A percentile compares a stretch with the other conserved stretches of the same genome.
Evolutionary conservation across 352 stramenopile genomes (phyloP).

Genomic region (Aphanomyces euteiches): DNA sequence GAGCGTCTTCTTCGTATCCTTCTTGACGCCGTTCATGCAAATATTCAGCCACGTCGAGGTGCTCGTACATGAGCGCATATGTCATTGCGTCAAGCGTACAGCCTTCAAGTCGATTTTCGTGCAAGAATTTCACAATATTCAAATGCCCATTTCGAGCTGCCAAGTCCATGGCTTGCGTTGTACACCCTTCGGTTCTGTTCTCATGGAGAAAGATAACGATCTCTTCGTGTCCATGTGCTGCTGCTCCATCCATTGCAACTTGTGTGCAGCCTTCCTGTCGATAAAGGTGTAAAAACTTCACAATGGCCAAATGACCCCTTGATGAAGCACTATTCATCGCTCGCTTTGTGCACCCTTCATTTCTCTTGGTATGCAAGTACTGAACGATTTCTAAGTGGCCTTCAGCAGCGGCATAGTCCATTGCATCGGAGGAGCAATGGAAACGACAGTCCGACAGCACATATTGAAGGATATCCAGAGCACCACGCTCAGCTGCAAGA

Average conservation of each 20-base stretch:
- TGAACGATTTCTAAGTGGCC: slow-evolving; percentile 35
- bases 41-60: slow-evolving; percentile 13
- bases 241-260: slow-evolving; percentile 69
- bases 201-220: slow-evolving; percentile 17
- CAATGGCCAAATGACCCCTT: slow-evolving; percentile 38
- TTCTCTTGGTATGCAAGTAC: slow-evolving; percentile 33
- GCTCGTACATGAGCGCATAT: slow-evolving; percentile 23
- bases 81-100: background rate
- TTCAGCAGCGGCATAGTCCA: slow-evolving; percentile 34
- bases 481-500: slow-evolving; percentile 6
- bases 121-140: slow-evolving; percentile 11
- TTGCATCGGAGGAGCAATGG: slow-evolving; percentile 33
- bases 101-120: slow-evolving; percentile 2
- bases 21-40: background rate
- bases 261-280: slow-evolving; percentile 63
- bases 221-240: slow-evolving; percentile 52
- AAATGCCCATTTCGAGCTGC: slow-evolving; percentile 15
- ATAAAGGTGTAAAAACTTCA: slow-evolving; percentile 66
- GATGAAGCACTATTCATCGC: slow-evolving; percentile 32
- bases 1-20: background rate
- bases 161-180: slow-evolving; percentile 18
- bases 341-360: slow-evolving; percentile 31
- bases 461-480: background rate
- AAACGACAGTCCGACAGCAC: background rate
- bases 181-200: slow-evolving; percentile 18